These are phyloP conservation scores for Starmera dryadoides DNA, from an alignment of 805 yeast genomes.

Conservation along the genomic window DNA sequence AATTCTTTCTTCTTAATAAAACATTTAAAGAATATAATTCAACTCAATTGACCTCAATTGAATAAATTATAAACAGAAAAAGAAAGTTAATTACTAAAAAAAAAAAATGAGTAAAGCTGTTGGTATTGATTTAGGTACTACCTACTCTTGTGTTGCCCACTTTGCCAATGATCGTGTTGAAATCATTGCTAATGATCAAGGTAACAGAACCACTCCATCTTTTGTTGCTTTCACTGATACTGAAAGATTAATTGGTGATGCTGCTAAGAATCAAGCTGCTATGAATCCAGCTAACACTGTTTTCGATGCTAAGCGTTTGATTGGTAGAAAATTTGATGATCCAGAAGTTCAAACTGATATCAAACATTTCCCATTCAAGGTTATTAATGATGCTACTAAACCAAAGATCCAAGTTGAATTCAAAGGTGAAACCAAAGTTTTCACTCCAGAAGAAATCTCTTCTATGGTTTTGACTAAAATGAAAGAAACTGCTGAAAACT, in stretches of 20 bases:
- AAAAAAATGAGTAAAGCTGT: slow-evolving; percentile 1
- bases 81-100: neutral
- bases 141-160: slow-evolving; percentile 95
- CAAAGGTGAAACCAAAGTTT: slow-evolving; percentile 74
- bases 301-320: slow-evolving; percentile 86
- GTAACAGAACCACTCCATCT: slow-evolving; percentile 97
- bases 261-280: slow-evolving; percentile 95
- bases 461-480: slow-evolving; percentile 87
- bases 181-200: slow-evolving; percentile 96
- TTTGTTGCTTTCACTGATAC: slow-evolving; percentile 90
- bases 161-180: slow-evolving; percentile 89
- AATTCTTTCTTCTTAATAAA: neutral
- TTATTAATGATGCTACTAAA: slow-evolving; percentile 64
- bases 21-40: neutral
- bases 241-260: slow-evolving; percentile 59
- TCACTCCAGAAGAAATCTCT: slow-evolving; percentile 92
- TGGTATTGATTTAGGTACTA: slow-evolving; percentile 74
- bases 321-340: slow-evolving; percentile 83
- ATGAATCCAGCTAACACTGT: slow-evolving; percentile 89
- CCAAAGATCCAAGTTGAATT: slow-evolving; percentile 56
- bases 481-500: slow-evolving; percentile 90
- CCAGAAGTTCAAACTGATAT: slow-evolving; percentile 71
- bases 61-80: no score
- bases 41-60: neutral
- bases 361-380: slow-evolving; percentile 82